These are phyloP conservation scores for Trichoderma oligosporum DNA, from an alignment of 2,329 filamentous ascomycete genomes.

Conservation along the genomic window DNA sequence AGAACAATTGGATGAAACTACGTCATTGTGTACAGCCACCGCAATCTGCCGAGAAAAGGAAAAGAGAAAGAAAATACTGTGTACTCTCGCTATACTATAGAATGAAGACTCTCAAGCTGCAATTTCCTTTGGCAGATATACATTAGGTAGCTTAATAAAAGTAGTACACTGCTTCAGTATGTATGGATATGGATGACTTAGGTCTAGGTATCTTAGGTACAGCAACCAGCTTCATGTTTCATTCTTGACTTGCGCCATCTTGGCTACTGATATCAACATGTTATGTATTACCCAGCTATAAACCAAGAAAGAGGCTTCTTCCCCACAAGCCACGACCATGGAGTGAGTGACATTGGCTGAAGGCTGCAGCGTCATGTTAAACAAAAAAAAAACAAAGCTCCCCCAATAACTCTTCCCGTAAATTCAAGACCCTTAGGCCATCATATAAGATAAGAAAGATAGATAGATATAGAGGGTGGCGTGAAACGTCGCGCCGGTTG, in stretches of 20 bases:
- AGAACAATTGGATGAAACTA: conserved; percentile 10
- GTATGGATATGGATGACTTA: no score
- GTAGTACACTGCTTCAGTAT: no score
- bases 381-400: no score
- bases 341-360: neutral
- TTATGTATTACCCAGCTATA: no score
- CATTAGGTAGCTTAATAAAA: no score
- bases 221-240: neutral
- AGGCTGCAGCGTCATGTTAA: neutral
- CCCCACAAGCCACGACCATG: neutral
- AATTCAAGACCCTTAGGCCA: neutral
- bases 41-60: neutral
- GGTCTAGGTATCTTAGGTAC: no score
- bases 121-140: no score
- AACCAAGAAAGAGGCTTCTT: neutral
- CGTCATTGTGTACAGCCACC: conserved; percentile 2
- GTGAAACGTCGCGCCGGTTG: conserved; percentile 5
- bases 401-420: no score
- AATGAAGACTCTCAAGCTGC: no score
- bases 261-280: no score
- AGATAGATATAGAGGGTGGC: no score
- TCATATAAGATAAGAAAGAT: neutral
- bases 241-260: neutral
- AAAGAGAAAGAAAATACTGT: neutral
- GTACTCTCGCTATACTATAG: neutral